Evolutionary conservation across 1,284 basidiomycete species (phyloP).

Genomic region (Vanrija sp.): DNA sequence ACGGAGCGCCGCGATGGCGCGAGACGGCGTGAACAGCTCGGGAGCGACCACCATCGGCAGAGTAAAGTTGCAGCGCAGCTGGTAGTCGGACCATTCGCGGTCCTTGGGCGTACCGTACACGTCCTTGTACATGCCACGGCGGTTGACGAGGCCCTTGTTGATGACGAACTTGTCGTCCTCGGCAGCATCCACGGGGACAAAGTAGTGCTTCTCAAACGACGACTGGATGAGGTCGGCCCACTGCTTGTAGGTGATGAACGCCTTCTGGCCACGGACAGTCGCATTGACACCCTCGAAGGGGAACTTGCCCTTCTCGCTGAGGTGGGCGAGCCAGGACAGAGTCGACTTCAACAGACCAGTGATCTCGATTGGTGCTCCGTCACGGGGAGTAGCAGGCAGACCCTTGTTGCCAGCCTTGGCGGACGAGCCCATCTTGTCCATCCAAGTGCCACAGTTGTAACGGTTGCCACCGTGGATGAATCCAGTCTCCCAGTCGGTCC

Average conservation of each 20-base stretch:
- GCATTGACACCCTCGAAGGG: slow-evolving; percentile 85
- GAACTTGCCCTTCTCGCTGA: slow-evolving; percentile 68
- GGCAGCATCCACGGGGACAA: slow-evolving; percentile 72
- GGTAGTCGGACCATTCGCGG: slow-evolving; percentile 94
- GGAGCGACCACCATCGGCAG: slow-evolving; percentile 97
- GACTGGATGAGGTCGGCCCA: slow-evolving; percentile 81
- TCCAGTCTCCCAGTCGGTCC: slow-evolving; percentile 92
- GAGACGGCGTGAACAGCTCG: slow-evolving; percentile 79
- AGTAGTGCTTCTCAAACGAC: slow-evolving; percentile 87
- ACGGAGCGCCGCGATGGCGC: slow-evolving; percentile 72
- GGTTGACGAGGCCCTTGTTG: slow-evolving; percentile 70
- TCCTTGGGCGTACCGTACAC: slow-evolving; percentile 82
- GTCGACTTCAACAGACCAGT: slow-evolving; percentile 91
- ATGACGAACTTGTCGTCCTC: slow-evolving; percentile 72
- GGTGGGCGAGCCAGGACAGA: slow-evolving; percentile 73
- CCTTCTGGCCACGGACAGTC: slow-evolving; percentile 66
- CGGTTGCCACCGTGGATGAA: slow-evolving; percentile 83
- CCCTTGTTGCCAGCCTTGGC: slow-evolving; percentile 89
- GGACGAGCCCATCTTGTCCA: slow-evolving; percentile 97
- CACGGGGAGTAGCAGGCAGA: slow-evolving; percentile 86
- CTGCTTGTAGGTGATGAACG: slow-evolving; percentile 78
- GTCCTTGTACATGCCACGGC: slow-evolving; percentile 97
- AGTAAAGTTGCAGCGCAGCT: slow-evolving; percentile 85
- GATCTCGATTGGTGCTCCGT: slow-evolving; percentile 94
- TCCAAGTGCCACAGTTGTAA: slow-evolving; percentile 69